Evolutionary conservation across 2,329 filamentous ascomycete species (phyloP), one percentile per base, ranked within the genome.

Genomic region (Trichoderma sp.): DNA sequence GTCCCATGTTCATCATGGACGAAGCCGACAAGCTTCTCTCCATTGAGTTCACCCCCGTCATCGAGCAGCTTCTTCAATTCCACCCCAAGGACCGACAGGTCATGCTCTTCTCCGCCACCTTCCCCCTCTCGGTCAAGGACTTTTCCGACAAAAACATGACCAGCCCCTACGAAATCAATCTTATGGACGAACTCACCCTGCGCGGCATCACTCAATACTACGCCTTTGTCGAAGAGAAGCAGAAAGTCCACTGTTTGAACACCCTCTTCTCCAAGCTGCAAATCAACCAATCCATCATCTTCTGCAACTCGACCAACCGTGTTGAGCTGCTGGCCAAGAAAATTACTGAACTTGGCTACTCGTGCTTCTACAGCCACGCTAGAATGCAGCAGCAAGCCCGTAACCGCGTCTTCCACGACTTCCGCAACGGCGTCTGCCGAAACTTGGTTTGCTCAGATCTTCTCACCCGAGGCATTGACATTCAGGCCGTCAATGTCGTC

Each of bases 231-330:
- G 95, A 99, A 80, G 95, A 99, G 82, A 97, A 97, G 83, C 93
- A 97, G 78, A 99, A 99, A 83, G 95, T 99, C 22, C 96, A 99
- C 82, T 99, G 95, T 79, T 83, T 99, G 72, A 99, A 99, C 84
- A 99, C 95, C 0, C 90, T 99, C 71, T 99, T 99, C 84, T 97
- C 94, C 74, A 97, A 97, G 81, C 89, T 99, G 17, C 94, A 99
- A 81, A 99, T 99, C 83, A 99, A 99, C 82, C 95, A 99, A 84
- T 99, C 96, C 70, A 99, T 99, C 83, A 99, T 99, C 78, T 99
- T 99, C 84, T 99, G 95, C 83, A 99, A 99, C 82, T 99, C 95
- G 48, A 99, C 95, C 64, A 98, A 98, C 80, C 92, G 95, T 72
- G 95, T 99, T 70, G 95, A 99, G 81, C 86, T 99, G 64, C 87